Evolutionary conservation across 345 rosid genomes (phyloP).

Genomic region (Salix dunnii): DNA sequence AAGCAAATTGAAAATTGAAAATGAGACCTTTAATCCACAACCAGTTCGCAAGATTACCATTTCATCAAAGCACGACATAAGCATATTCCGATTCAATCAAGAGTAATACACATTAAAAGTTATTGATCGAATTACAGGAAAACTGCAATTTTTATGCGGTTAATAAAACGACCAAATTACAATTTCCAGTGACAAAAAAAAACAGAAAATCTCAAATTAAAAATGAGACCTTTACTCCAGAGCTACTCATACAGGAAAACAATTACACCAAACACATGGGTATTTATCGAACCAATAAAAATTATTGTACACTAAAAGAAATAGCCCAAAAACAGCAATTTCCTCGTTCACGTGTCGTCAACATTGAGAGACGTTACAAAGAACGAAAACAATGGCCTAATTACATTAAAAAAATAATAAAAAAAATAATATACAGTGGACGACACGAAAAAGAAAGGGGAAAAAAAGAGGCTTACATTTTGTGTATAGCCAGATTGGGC

Average conservation of each 20-base stretch:
- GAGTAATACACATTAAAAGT: background rate
- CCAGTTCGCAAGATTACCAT: background rate
- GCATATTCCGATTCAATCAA: background rate
- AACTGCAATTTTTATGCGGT: background rate
- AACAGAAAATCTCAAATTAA: background rate
- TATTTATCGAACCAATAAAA: background rate
- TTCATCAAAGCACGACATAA: background rate
- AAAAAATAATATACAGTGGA: background rate
- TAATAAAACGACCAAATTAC: background rate
- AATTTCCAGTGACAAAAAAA: background rate
- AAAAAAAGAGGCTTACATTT: conserved; percentile 47
- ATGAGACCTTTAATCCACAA: background rate
- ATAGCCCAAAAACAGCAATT: background rate
- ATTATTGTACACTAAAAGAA: background rate
- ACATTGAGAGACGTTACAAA: background rate
- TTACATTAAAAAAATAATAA: background rate
- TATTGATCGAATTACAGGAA: background rate
- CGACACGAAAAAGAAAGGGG: background rate
- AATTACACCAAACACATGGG: background rate
- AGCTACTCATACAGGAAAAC: background rate
- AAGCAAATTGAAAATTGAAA: conserved; percentile 4
- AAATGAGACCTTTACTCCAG: background rate
- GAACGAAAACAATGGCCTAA: background rate
- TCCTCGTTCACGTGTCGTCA: background rate
- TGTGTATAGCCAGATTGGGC: conserved; percentile 78